A percentile compares a stretch with the other conserved stretches of the same genome.
Evolutionary conservation across 202 grass and related monocot species (phyloP).

Genomic region (Schoenoplectus tabernaemontani): DNA sequence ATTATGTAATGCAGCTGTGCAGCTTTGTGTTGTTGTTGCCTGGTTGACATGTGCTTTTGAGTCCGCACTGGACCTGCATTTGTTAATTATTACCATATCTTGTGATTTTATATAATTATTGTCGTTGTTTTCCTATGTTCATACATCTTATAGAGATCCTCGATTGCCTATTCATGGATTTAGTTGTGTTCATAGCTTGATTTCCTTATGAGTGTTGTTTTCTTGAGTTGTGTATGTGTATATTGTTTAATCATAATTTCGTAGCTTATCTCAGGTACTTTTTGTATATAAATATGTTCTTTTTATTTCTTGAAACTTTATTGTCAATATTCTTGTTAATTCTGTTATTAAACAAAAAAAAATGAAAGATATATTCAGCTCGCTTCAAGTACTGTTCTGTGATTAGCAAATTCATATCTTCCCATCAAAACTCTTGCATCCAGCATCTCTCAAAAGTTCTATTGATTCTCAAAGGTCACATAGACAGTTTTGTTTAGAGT

Average conservation of each 20-base stretch:
- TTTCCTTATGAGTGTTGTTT: not conserved
- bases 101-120: not conserved
- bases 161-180: not conserved
- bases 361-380: not conserved
- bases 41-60: constrained; percentile 79
- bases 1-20: constrained; percentile 46
- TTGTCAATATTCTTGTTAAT: not conserved
- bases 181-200: not conserved
- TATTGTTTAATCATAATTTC: not conserved
- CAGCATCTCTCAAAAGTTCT: not conserved
- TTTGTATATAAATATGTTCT: not conserved
- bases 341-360: not conserved
- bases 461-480: not conserved
- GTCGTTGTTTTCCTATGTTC: not conserved
- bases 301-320: not conserved
- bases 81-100: not conserved
- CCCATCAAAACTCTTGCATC: not conserved
- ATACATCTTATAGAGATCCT: not conserved
- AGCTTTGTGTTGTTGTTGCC: constrained; percentile 68
- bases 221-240: not conserved
- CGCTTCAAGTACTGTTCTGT: not conserved
- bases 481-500: not conserved
- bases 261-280: not conserved
- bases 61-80: not conserved
- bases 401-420: not conserved